Percentiles rank a stretch among this genome's conserved stretches.
Evolutionary conservation across 2,329 filamentous ascomycete genomes (phyloP).

Genomic region (Claviceps lovelessii): DNA sequence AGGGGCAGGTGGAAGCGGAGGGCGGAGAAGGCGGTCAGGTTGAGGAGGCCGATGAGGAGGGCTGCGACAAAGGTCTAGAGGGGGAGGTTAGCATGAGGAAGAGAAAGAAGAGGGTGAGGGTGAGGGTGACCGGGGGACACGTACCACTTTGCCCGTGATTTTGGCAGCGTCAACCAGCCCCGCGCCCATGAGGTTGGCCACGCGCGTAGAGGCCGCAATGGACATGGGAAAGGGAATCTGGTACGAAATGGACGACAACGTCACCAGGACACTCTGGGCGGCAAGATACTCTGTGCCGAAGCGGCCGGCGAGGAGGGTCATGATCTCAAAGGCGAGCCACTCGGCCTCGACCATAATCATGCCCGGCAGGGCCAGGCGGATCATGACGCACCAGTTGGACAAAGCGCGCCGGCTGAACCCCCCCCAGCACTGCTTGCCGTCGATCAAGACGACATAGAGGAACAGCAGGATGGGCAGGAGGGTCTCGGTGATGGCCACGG

Average conservation of each 20-base stretch:
- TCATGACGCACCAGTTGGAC: slow-evolving; percentile 66
- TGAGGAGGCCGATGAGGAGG: slow-evolving; percentile 61
- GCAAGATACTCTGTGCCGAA: slow-evolving; percentile 69
- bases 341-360: slow-evolving; percentile 92
- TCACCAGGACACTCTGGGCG: slow-evolving; percentile 74
- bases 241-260: slow-evolving; percentile 66
- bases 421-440: slow-evolving; percentile 69
- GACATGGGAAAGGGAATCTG: slow-evolving; percentile 86
- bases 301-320: slow-evolving; percentile 69
- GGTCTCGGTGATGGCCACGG: slow-evolving; percentile 64
- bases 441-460: slow-evolving; percentile 60
- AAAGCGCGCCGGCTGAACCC: slow-evolving; percentile 60
- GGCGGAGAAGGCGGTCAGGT: slow-evolving; percentile 53
- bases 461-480: slow-evolving; percentile 65
- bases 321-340: slow-evolving; percentile 81
- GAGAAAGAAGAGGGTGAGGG: neutral
- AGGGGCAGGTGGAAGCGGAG: slow-evolving; percentile 61
- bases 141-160: slow-evolving; percentile 61
- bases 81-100: neutral
- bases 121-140: too few species aligned
- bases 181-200: slow-evolving; percentile 86
- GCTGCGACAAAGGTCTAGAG: slow-evolving; percentile 44
- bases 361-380: slow-evolving; percentile 73
- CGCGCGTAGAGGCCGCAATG: slow-evolving; percentile 74
- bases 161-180: slow-evolving; percentile 68